Conservation (phyloP, 305 asterid genomes). For the Fraxinus nigra region DNA sequence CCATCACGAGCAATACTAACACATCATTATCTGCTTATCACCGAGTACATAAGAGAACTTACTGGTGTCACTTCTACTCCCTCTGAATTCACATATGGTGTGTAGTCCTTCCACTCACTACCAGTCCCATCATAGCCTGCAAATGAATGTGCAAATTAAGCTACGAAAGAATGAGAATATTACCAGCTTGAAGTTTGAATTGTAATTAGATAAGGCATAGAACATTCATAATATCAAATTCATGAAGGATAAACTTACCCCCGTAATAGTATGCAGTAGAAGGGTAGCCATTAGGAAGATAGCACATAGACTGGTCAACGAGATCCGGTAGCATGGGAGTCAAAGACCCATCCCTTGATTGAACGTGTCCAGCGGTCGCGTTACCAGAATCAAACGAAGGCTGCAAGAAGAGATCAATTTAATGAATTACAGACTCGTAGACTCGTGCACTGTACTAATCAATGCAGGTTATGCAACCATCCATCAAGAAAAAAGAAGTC, state of each 20-base stretch:
- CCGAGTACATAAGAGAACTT: conserved; percentile 15
- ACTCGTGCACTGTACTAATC: background rate
- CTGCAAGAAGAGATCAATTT: conserved; percentile 30
- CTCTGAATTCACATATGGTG: conserved; percentile 46
- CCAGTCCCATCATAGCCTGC: conserved; percentile 45
- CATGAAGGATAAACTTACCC: conserved; percentile 22
- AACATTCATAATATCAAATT: background rate
- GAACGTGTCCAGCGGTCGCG: conserved; percentile 35
- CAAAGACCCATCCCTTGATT: conserved; percentile 40
- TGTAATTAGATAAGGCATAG: background rate
- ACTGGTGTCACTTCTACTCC: conserved; percentile 57
- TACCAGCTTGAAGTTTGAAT: background rate
- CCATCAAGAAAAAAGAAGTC: background rate
- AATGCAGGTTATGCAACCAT: background rate
- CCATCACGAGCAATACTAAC: background rate
- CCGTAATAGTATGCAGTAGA: conserved; percentile 52
- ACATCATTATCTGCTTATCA: too few species aligned
- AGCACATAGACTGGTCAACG: conserved; percentile 50
- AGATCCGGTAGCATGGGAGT: conserved; percentile 47
- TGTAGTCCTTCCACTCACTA: conserved; percentile 61
- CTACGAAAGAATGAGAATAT: background rate
- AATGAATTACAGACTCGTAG: background rate
- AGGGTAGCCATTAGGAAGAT: conserved; percentile 47
- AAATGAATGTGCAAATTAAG: background rate
- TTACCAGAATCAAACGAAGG: conserved; percentile 42